These are phyloP conservation scores for Colletotrichum sublineola DNA, from an alignment of 2,329 filamentous ascomycete species.

Conservation along the genomic window DNA sequence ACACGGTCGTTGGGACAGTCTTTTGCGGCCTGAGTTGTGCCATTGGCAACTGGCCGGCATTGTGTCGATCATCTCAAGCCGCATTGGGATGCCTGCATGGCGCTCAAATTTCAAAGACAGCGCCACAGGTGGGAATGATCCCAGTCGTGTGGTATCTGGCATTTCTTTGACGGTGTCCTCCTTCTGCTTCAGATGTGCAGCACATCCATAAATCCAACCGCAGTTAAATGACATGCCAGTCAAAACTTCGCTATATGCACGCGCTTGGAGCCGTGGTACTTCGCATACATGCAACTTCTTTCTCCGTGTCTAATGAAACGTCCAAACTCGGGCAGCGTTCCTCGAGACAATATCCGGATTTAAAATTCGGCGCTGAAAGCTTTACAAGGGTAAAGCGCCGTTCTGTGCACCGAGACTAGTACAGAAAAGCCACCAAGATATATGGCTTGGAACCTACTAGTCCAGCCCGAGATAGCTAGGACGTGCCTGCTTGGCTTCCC, in stretches of 20 bases:
- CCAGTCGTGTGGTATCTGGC: neutral
- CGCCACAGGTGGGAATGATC: slow-evolving; percentile 18
- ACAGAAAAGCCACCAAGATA: neutral
- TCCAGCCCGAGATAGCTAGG: neutral
- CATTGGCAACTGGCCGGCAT: slow-evolving; percentile 11
- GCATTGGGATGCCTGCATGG: slow-evolving; percentile 23
- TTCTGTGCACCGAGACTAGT: slow-evolving; percentile 22
- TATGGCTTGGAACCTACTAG: neutral
- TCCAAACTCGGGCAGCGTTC: slow-evolving; percentile 1
- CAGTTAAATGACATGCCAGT: neutral
- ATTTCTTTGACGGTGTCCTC: neutral
- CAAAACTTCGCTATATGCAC: neutral
- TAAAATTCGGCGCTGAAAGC: slow-evolving; percentile 18
- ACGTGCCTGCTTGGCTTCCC: slow-evolving; percentile 7
- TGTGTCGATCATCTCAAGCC: slow-evolving; percentile 30
- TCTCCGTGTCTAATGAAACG: slow-evolving; percentile 1
- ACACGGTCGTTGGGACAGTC: slow-evolving; percentile 18
- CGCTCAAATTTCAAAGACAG: slow-evolving; percentile 14
- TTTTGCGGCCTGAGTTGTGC: slow-evolving; percentile 21
- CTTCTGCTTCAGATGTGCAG: neutral
- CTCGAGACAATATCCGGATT: neutral
- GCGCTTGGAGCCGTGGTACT: neutral
- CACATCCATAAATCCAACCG: neutral
- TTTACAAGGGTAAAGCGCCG: slow-evolving; percentile 28
- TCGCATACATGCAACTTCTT: no score